phyloP scores from a whole-genome alignment of 805 yeast genomes.

The Metschnikowia proteae region DNA sequence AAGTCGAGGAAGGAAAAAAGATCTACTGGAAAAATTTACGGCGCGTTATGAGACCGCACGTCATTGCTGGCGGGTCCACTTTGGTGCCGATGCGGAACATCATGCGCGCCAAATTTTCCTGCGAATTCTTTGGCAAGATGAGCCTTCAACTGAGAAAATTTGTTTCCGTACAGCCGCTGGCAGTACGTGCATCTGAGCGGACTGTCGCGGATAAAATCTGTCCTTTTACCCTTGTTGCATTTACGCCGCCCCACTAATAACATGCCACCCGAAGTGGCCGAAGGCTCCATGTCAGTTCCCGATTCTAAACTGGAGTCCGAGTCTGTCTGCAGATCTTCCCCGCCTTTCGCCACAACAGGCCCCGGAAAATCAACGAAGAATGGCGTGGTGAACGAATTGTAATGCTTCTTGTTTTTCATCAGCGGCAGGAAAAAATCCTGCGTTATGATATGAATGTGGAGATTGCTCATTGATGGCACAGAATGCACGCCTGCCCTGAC shows the following conservation, averaged over 20 bases:
- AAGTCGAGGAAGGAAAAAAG: not conserved
- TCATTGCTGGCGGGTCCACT: not conserved
- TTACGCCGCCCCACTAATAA: not conserved
- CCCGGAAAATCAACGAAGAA: conserved; percentile 58
- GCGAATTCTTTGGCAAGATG: conserved; percentile 27
- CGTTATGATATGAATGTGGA: conserved; percentile 73
- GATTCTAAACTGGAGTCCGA: conserved; percentile 3
- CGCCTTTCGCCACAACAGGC: conserved; percentile 18
- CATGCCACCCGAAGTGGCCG: not conserved
- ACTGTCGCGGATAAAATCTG: conserved; percentile 8
- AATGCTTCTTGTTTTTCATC: conserved; percentile 62
- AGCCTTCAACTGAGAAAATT: conserved; percentile 24
- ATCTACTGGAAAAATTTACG: conserved; percentile 2
- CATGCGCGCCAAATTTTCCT: conserved; percentile 10
- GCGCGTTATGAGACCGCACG: not conserved
- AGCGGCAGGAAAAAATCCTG: conserved; percentile 53
- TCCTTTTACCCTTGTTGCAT: not conserved
- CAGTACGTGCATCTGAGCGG: conserved; percentile 30
- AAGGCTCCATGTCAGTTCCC: not conserved
- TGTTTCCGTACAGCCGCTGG: conserved; percentile 22
- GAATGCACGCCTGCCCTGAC: conserved; percentile 64
- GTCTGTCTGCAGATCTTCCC: not conserved
- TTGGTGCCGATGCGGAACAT: not conserved
- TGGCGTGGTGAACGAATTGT: conserved; percentile 61
- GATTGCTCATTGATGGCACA: conserved; percentile 62